These are phyloP conservation scores for Epithele typhae DNA, from an alignment of 768 basidiomycete genomes.

Conservation along the genomic window DNA sequence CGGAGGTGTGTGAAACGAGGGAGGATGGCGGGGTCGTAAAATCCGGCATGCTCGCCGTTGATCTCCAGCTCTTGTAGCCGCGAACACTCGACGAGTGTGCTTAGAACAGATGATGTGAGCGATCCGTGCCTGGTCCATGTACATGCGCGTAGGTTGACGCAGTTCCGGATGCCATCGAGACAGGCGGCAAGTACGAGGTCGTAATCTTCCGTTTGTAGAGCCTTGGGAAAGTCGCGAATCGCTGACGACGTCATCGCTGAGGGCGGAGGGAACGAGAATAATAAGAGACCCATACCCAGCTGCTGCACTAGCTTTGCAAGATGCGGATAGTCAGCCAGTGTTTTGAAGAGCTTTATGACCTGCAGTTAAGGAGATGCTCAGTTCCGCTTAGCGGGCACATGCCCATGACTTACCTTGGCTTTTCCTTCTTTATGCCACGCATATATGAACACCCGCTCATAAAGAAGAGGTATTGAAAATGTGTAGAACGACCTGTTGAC, in stretches of 20 bases:
- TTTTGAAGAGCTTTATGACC: slow-evolving; percentile 60
- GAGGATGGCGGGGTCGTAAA: slow-evolving; percentile 53
- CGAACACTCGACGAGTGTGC: slow-evolving; percentile 40
- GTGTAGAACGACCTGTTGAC: slow-evolving; percentile 53
- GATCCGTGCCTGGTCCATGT: slow-evolving; percentile 83
- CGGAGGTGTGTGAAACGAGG: slow-evolving; percentile 45
- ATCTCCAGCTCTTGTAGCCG: slow-evolving; percentile 59
- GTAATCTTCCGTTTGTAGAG: slow-evolving; percentile 26
- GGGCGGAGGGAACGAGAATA: no score
- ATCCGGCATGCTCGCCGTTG: slow-evolving; percentile 55
- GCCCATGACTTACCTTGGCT: slow-evolving; percentile 38
- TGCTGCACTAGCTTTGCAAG: slow-evolving; percentile 55
- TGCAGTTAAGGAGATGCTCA: slow-evolving; percentile 22
- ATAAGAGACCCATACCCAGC: slow-evolving; percentile 44
- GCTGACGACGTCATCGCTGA: slow-evolving; percentile 34
- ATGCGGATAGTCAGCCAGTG: slow-evolving; percentile 47
- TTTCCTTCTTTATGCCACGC: slow-evolving; percentile 71
- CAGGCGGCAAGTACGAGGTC: slow-evolving; percentile 38
- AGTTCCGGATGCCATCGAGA: slow-evolving; percentile 52
- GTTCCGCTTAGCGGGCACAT: neutral
- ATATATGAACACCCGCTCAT: slow-evolving; percentile 56
- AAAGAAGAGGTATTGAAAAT: slow-evolving; percentile 50
- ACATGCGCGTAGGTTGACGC: slow-evolving; percentile 55
- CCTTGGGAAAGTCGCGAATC: slow-evolving; percentile 71
- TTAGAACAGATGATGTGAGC: slow-evolving; percentile 53